Evolutionary conservation across 306 rosid species (phyloP).

Genomic region (Dalbergia cultrata): DNA sequence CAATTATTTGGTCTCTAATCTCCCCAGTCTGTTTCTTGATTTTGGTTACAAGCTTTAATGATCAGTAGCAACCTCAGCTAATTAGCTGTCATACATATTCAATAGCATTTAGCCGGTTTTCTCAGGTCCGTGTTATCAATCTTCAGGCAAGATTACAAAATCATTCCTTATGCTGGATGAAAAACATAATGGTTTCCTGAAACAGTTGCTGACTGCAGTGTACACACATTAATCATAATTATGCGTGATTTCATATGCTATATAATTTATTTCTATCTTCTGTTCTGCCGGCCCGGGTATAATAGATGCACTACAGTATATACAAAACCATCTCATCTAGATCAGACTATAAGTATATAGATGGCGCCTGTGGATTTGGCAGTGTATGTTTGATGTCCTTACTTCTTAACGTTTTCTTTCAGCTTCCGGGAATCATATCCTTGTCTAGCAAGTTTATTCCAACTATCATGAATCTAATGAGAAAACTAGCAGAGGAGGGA

Average conservation of each 20-base stretch:
- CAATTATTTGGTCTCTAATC: conserved; percentile 12
- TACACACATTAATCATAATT: neutral
- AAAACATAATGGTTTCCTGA: conserved; percentile 18
- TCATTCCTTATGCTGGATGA: neutral
- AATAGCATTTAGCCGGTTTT: conserved; percentile 7
- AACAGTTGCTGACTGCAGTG: neutral
- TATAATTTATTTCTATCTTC: neutral
- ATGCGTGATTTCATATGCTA: neutral
- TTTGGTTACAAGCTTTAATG: neutral
- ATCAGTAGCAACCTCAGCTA: conserved; percentile 7
- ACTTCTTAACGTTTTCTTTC: conserved; percentile 44
- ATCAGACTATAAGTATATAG: neutral
- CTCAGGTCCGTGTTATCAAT: neutral
- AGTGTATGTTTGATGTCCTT: conserved; percentile 5
- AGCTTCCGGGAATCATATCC: conserved; percentile 85
- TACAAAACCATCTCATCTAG: neutral
- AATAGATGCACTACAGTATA: neutral
- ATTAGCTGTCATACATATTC: conserved; percentile 9
- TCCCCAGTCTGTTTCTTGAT: neutral
- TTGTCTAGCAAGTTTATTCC: conserved; percentile 77
- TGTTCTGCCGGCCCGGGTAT: neutral
- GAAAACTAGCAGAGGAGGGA: conserved; percentile 85
- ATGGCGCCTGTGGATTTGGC: conserved; percentile 2
- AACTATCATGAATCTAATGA: conserved; percentile 71
- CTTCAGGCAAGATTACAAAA: conserved; percentile 9